phyloP scores from a whole-genome alignment of 768 basidiomycete species.

The Baorangia bicolor region DNA sequence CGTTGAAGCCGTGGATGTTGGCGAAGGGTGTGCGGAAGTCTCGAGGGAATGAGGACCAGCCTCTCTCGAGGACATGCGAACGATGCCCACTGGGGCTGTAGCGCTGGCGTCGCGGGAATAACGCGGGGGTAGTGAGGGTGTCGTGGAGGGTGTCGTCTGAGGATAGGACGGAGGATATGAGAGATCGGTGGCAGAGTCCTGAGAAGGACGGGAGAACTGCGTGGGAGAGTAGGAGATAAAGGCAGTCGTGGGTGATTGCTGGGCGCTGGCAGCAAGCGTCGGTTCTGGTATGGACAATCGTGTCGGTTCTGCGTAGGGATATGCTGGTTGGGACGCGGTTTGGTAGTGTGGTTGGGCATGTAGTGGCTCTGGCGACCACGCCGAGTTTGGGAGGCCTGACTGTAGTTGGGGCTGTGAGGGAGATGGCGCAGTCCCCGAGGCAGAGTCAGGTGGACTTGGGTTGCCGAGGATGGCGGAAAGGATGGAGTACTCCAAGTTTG shows the following conservation, averaged over 20 bases:
- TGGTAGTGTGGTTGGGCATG: constrained; percentile 35
- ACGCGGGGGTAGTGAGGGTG: constrained; percentile 36
- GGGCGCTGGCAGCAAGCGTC: constrained; percentile 27
- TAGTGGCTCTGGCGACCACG: constrained; percentile 39
- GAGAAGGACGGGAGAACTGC: constrained; percentile 32
- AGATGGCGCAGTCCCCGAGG: constrained; percentile 25
- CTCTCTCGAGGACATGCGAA: constrained; percentile 28
- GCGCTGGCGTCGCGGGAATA: constrained; percentile 48
- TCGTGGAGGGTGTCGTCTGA: constrained; percentile 25
- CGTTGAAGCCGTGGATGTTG: constrained; percentile 43
- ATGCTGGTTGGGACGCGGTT: constrained; percentile 12
- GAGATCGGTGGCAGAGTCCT: constrained; percentile 37
- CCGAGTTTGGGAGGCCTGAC: constrained; percentile 28
- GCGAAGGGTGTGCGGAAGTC: constrained; percentile 37
- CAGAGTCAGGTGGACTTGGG: constrained; percentile 49
- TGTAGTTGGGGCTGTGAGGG: constrained; percentile 28
- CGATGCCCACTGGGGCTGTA: constrained; percentile 39
- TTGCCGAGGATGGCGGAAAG: constrained; percentile 88
- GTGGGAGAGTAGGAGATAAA: constrained; percentile 34
- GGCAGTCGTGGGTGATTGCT: constrained; percentile 27
- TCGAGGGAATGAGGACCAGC: constrained; percentile 28
- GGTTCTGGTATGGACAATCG: constrained; percentile 35
- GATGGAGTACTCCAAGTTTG: constrained; percentile 93
- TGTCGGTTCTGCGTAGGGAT: constrained; percentile 29
- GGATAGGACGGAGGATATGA: constrained; percentile 34